Conservation (phyloP, 2,329 filamentous ascomycete genomes). For the Sporothrix euskadiensis region DNA sequence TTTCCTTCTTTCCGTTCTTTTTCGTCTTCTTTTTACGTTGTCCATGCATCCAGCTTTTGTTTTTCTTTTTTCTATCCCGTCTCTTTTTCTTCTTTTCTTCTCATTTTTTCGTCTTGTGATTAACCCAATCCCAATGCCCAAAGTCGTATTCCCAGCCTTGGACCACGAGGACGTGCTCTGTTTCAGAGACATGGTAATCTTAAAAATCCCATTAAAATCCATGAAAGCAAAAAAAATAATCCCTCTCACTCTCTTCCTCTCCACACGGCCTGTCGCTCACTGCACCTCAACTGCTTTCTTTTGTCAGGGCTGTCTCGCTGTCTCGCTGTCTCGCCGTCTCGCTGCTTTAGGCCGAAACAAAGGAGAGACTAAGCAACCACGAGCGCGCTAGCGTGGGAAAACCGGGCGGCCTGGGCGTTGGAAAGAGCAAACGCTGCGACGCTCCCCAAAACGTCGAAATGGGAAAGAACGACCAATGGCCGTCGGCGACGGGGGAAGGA, state of each 20-base stretch:
- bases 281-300: background rate
- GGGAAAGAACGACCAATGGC: background rate
- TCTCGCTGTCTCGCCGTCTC: background rate
- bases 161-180: constrained; percentile 11
- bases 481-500: background rate
- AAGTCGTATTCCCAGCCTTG: constrained; percentile 2
- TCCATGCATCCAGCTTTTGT: background rate
- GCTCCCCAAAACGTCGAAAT: background rate
- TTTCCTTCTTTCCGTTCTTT: background rate
- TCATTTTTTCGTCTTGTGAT: background rate
- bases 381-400: constrained; percentile 19
- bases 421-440: background rate
- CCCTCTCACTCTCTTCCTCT: background rate
- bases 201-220: background rate
- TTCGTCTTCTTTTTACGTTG: background rate
- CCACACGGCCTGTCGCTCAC: background rate
- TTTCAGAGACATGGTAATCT: background rate
- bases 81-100: background rate
- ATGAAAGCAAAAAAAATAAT: constrained; percentile 2
- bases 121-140: background rate
- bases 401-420: background rate
- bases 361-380: constrained; percentile 24
- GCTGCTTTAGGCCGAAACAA: constrained; percentile 21
- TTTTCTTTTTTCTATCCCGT: background rate
- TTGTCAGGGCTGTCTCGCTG: background rate